Conservation (phyloP, 2,329 filamentous ascomycete genomes). For the Zalaria obscura region DNA sequence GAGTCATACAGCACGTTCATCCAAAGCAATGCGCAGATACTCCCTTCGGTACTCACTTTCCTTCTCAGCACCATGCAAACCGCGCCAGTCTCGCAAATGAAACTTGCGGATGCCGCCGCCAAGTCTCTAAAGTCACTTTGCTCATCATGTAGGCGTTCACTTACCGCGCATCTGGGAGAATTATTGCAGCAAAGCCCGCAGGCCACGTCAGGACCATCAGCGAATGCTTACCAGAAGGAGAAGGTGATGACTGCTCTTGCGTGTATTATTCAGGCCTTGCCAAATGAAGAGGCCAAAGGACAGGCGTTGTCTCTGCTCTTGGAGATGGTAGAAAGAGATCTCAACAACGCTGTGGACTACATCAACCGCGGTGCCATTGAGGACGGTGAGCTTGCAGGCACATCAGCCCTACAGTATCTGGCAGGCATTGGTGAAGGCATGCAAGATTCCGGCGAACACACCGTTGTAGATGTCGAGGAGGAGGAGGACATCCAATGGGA, state of each 20-base stretch:
- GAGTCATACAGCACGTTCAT: slow-evolving; percentile 68
- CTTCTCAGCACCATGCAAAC: slow-evolving; percentile 58
- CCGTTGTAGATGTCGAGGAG: slow-evolving; percentile 53
- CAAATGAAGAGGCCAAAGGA: slow-evolving; percentile 41
- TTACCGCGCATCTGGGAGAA: slow-evolving; percentile 51
- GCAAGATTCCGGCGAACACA: slow-evolving; percentile 49
- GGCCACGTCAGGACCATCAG: slow-evolving; percentile 43
- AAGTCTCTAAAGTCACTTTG: slow-evolving; percentile 63
- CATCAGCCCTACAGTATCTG: slow-evolving; percentile 52
- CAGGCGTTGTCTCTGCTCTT: slow-evolving; percentile 44
- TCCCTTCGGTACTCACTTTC: slow-evolving; percentile 59
- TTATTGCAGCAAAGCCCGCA: slow-evolving; percentile 59
- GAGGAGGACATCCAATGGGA: slow-evolving; percentile 9
- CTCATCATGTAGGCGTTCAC: slow-evolving; percentile 55
- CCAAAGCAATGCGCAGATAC: slow-evolving; percentile 49
- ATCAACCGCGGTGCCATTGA: slow-evolving; percentile 22
- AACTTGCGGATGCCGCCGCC: slow-evolving; percentile 53
- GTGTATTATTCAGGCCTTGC: slow-evolving; percentile 59
- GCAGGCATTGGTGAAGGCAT: slow-evolving; percentile 57
- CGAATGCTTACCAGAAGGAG: slow-evolving; percentile 59
- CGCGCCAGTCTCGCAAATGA: slow-evolving; percentile 16
- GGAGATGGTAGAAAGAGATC: slow-evolving; percentile 47
- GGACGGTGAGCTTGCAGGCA: slow-evolving; percentile 27
- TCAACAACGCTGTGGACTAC: slow-evolving; percentile 25
- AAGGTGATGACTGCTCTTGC: slow-evolving; percentile 61